These are phyloP conservation scores for Cordyceps fumosorosea DNA, from an alignment of 2,329 filamentous ascomycete species.

Conservation along the genomic window DNA sequence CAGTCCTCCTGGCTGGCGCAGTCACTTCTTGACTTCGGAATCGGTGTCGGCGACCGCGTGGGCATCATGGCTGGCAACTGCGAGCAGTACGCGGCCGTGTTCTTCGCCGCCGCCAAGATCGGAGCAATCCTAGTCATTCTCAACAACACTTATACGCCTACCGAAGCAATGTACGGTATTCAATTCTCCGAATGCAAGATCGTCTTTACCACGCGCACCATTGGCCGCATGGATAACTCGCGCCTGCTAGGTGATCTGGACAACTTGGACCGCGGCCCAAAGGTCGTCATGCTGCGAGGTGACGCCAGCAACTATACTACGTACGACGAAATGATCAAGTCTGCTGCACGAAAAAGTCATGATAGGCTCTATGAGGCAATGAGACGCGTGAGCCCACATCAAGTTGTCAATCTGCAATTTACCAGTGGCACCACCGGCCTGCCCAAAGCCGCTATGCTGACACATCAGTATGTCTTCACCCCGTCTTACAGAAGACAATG, in stretches of 20 bases:
- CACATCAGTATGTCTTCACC: slow-evolving; percentile 49
- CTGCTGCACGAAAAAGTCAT: slow-evolving; percentile 42
- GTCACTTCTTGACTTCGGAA: slow-evolving; percentile 60
- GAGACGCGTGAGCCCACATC: slow-evolving; percentile 52
- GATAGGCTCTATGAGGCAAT: slow-evolving; percentile 47
- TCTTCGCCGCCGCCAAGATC: slow-evolving; percentile 64
- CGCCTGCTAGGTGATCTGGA: slow-evolving; percentile 50
- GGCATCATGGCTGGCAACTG: slow-evolving; percentile 74
- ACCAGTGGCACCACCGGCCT: slow-evolving; percentile 68
- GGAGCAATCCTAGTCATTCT: slow-evolving; percentile 68
- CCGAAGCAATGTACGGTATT: slow-evolving; percentile 64
- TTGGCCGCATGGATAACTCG: slow-evolving; percentile 59
- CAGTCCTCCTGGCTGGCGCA: slow-evolving; percentile 56
- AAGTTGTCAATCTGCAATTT: slow-evolving; percentile 69
- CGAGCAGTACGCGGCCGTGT: slow-evolving; percentile 72
- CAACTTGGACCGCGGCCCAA: slow-evolving; percentile 36
- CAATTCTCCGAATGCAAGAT: slow-evolving; percentile 66
- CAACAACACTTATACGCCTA: slow-evolving; percentile 75
- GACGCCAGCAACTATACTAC: slow-evolving; percentile 47
- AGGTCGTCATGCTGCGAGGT: slow-evolving; percentile 56
- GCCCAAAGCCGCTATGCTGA: slow-evolving; percentile 70
- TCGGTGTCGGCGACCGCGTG: slow-evolving; percentile 62
- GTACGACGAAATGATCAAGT: slow-evolving; percentile 52
- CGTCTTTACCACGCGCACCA: slow-evolving; percentile 64
- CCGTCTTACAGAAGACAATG: neutral